Conservation (phyloP, 2,329 filamentous ascomycete genomes). For the Pseudocercospora eumusae region DNA sequence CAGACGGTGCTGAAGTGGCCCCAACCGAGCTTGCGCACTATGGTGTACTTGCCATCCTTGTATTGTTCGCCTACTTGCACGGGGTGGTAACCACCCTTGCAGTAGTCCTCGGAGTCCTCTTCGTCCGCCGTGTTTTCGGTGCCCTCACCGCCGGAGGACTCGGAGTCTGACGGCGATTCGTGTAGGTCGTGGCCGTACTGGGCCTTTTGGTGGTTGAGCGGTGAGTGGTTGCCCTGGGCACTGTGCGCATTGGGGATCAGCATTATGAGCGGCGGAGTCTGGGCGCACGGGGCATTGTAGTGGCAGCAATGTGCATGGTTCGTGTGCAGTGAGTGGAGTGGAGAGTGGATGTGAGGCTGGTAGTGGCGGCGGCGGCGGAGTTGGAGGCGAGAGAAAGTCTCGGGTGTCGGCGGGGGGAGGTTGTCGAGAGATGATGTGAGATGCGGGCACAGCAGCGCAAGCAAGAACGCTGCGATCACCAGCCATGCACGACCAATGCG, state of each 20-base stretch:
- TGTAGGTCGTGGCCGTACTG: conserved; percentile 59
- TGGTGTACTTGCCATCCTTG: conserved; percentile 95
- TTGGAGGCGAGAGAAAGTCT: conserved; percentile 16
- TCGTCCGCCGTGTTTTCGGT: conserved; percentile 93
- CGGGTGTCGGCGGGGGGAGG: conserved; percentile 17
- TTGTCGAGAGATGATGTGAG: conserved; percentile 20
- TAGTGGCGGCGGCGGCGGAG: conserved; percentile 17
- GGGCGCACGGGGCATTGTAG: conserved; percentile 20
- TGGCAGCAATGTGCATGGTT: conserved; percentile 18
- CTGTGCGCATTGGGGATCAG: conserved; percentile 31
- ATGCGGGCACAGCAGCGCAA: conserved; percentile 13
- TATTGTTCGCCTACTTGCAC: conserved; percentile 93
- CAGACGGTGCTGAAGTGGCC: conserved; percentile 99
- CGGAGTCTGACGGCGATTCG: conserved; percentile 66
- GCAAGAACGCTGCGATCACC: conserved; percentile 3
- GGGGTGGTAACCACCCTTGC: conserved; percentile 97
- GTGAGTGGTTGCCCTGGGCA: conserved; percentile 31
- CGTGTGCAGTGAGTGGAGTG: conserved; percentile 11
- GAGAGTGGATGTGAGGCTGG: conserved; percentile 8
- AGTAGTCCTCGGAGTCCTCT: conserved; percentile 98
- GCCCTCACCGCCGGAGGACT: conserved; percentile 72
- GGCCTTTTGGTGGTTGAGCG: conserved; percentile 39
- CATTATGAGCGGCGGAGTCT: conserved; percentile 24
- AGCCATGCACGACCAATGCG: too few species aligned
- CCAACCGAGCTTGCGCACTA: conserved; percentile 96